Evolutionary conservation across 2,329 filamentous ascomycete species (phyloP).

Genomic region (Penicillium janthinellum): DNA sequence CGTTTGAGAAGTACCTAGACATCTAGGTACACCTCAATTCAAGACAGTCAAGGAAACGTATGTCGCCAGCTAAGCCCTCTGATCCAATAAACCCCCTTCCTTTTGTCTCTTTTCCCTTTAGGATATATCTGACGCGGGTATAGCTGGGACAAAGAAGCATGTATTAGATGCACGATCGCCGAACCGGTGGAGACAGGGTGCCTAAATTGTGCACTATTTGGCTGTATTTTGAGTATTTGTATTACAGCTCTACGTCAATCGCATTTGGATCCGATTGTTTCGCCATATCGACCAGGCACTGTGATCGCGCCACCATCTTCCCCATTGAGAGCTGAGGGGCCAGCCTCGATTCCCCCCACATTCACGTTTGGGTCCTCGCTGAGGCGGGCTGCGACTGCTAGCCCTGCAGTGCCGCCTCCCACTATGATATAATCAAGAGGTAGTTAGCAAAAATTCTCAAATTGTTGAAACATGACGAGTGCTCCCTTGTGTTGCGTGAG

Average conservation of each 20-base stretch:
- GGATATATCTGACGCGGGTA: too few relatives aligned
- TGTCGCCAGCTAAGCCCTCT: too few relatives aligned
- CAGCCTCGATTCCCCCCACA: constrained; percentile 53
- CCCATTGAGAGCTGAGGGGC: constrained; percentile 29
- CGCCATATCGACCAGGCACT: constrained; percentile 23
- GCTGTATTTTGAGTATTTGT: too few relatives aligned
- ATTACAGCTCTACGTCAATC: constrained; percentile 26
- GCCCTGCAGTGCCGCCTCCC: constrained; percentile 12
- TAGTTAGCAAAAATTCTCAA: not conserved
- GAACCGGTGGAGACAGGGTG: too few relatives aligned
- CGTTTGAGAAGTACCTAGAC: too few relatives aligned
- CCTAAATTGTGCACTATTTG: too few relatives aligned
- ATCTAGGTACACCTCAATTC: too few relatives aligned
- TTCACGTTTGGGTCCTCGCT: constrained; percentile 45
- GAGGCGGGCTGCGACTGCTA: constrained; percentile 8
- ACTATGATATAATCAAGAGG: constrained; percentile 10
- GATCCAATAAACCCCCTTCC: too few relatives aligned
- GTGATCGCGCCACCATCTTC: constrained; percentile 31
- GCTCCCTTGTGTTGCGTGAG: not conserved
- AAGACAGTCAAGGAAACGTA: too few relatives aligned
- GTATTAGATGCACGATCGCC: too few relatives aligned
- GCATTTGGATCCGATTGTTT: constrained; percentile 24
- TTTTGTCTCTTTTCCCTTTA: too few relatives aligned
- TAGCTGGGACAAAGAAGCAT: too few relatives aligned
- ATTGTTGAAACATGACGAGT: not conserved